These are phyloP conservation scores for Pythium rishiriense DNA, from an alignment of 352 stramenopile species.

Conservation along the genomic window DNA sequence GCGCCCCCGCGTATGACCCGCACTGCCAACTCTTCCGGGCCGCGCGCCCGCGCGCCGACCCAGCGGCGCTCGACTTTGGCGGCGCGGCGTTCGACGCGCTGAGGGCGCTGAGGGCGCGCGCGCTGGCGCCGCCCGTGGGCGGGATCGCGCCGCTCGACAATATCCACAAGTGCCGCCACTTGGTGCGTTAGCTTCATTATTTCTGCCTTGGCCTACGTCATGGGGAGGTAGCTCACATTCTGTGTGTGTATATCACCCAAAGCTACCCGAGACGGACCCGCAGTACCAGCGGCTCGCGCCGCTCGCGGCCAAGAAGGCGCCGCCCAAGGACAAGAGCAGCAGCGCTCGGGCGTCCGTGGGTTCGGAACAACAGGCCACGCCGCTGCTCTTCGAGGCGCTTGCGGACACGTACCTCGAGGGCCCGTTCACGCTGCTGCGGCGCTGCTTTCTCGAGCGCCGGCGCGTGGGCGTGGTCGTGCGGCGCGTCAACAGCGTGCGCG, in stretches of 20 bases:
- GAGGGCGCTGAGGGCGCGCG: constrained; percentile 35
- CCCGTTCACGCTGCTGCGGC: constrained; percentile 82
- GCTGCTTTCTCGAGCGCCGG: constrained; percentile 77
- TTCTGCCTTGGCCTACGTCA: background rate
- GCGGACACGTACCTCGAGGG: constrained; percentile 77
- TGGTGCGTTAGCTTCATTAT: constrained; percentile 36
- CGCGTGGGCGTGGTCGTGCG: constrained; percentile 87
- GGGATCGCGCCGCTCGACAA: constrained; percentile 75
- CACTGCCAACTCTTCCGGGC: constrained; percentile 34
- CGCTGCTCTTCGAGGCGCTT: constrained; percentile 23
- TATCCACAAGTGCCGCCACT: constrained; percentile 80
- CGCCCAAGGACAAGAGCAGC: constrained; percentile 3
- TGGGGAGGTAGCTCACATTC: no score
- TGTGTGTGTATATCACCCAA: no score
- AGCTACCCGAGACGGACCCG: constrained; percentile 67
- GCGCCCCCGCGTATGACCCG: constrained; percentile 36
- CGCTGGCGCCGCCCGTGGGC: constrained; percentile 24
- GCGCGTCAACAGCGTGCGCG: constrained; percentile 90
- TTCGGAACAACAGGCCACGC: background rate
- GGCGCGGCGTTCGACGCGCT: constrained; percentile 54
- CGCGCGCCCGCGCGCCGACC: constrained; percentile 5
- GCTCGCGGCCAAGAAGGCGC: constrained; percentile 32
- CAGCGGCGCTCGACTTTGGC: constrained; percentile 50
- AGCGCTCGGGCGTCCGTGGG: background rate
- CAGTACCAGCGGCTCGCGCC: constrained; percentile 48